Evolutionary conservation across 2,329 filamentous ascomycete species (phyloP).

Genomic region (Hypoxylon sp.): DNA sequence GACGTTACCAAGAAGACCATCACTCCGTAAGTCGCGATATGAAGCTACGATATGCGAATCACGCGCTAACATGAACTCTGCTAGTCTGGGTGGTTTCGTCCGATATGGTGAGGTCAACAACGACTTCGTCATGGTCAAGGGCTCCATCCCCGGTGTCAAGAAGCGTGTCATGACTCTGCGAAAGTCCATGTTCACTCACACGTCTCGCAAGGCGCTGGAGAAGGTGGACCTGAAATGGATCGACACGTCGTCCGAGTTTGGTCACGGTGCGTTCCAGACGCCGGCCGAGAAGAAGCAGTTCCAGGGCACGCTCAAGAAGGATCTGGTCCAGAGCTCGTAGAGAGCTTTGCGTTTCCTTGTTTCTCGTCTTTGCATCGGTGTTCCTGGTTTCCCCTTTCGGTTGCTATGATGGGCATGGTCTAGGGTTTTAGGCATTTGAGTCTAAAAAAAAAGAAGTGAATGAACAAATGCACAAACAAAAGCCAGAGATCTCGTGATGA

Average conservation of each 20-base stretch:
- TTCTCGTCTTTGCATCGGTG: slow-evolving; percentile 62
- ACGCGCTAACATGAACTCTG: slow-evolving; percentile 48
- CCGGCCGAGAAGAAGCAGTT: slow-evolving; percentile 96
- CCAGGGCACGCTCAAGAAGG: slow-evolving; percentile 99
- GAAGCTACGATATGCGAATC: neutral
- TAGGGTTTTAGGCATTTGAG: slow-evolving; percentile 47
- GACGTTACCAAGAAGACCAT: slow-evolving; percentile 99
- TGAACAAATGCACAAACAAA: slow-evolving; percentile 47
- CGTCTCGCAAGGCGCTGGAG: slow-evolving; percentile 92
- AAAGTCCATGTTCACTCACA: slow-evolving; percentile 99
- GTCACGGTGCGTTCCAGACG: slow-evolving; percentile 99
- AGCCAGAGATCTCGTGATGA: slow-evolving; percentile 27
- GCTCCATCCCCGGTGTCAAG: slow-evolving; percentile 96
- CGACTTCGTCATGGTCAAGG: slow-evolving; percentile 98
- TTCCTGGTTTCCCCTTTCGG: slow-evolving; percentile 58
- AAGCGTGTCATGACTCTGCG: slow-evolving; percentile 99
- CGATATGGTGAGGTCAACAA: slow-evolving; percentile 99
- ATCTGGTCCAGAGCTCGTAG: slow-evolving; percentile 64
- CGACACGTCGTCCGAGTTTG: slow-evolving; percentile 99
- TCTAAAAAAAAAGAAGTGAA: slow-evolving; percentile 44
- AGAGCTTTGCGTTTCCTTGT: slow-evolving; percentile 52
- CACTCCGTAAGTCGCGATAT: slow-evolving; percentile 82
- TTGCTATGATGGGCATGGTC: slow-evolving; percentile 45
- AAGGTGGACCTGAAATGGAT: slow-evolving; percentile 99
- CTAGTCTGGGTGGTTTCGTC: slow-evolving; percentile 97